Conservation (phyloP, 2,329 filamentous ascomycete genomes). For the Verticillium albo-atrum region DNA sequence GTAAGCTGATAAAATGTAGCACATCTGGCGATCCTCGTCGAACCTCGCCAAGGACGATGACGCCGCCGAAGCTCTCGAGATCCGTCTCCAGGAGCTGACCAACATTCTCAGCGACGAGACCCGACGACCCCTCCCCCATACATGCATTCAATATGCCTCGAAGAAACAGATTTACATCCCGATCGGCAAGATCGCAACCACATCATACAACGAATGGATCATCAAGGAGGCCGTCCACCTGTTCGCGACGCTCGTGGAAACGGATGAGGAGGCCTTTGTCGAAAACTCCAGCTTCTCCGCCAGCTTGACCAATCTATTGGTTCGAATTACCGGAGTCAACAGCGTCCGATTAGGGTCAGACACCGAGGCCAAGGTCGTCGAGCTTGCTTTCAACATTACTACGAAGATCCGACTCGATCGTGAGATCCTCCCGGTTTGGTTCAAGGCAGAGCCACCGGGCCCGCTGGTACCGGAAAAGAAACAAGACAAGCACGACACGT, state of each 20-base stretch:
- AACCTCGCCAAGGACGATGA: slow-evolving; percentile 57
- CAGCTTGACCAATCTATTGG: slow-evolving; percentile 80
- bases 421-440: slow-evolving; percentile 85
- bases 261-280: slow-evolving; percentile 92
- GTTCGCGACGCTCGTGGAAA: slow-evolving; percentile 90
- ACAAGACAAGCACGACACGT: slow-evolving; percentile 66
- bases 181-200: slow-evolving; percentile 82
- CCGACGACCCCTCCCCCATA: slow-evolving; percentile 80
- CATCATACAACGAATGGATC: slow-evolving; percentile 79
- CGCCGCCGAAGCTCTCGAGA: slow-evolving; percentile 58
- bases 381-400: slow-evolving; percentile 91
- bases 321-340: slow-evolving; percentile 71
- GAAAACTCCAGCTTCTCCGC: slow-evolving; percentile 81
- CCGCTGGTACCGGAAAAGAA: slow-evolving; percentile 19
- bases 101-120: slow-evolving; percentile 84
- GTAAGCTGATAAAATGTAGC: not conserved
- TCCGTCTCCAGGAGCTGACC: slow-evolving; percentile 59
- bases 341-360: slow-evolving; percentile 71
- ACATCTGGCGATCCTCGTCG: slow-evolving; percentile 56
- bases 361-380: slow-evolving; percentile 83
- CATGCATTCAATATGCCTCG: slow-evolving; percentile 83
- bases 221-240: slow-evolving; percentile 80
- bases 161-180: slow-evolving; percentile 85
- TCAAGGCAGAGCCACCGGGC: slow-evolving; percentile 52
- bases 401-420: slow-evolving; percentile 93